Evolutionary conservation across 768 basidiomycete species (phyloP).

Genomic region (Phlebiopsis gigantea): DNA sequence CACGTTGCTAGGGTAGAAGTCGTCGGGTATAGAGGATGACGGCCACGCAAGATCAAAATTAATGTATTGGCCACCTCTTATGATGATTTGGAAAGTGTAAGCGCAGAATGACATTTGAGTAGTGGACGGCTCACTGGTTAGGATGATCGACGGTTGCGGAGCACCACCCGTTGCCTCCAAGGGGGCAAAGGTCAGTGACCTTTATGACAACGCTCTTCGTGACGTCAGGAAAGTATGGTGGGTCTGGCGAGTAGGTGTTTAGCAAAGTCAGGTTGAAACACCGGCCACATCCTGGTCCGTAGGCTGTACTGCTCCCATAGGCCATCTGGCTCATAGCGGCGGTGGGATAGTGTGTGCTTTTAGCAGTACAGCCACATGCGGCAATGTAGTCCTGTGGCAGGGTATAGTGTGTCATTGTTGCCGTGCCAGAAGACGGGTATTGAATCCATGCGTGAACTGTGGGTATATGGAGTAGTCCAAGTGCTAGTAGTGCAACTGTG

Average conservation of each 20-base stretch:
- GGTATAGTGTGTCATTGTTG: conserved; percentile 76
- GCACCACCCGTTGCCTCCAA: conserved; percentile 62
- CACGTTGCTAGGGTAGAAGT: conserved; percentile 73
- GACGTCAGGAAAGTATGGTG: conserved; percentile 62
- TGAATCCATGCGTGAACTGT: conserved; percentile 51
- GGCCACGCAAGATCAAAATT: conserved; percentile 86
- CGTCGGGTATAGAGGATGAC: conserved; percentile 55
- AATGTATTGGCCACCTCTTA: conserved; percentile 63
- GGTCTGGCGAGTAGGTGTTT: conserved; percentile 58
- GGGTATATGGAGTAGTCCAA: conserved; percentile 17
- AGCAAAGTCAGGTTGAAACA: conserved; percentile 78
- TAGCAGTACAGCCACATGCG: conserved; percentile 70
- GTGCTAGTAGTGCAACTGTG: conserved; percentile 19
- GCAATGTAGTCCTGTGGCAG: conserved; percentile 53
- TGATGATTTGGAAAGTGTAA: background rate
- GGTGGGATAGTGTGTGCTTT: conserved; percentile 57
- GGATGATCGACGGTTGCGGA: conserved; percentile 54
- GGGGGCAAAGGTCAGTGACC: conserved; percentile 75
- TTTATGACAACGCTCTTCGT: conserved; percentile 67
- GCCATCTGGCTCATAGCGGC: conserved; percentile 79
- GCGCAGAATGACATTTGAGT: too few species aligned
- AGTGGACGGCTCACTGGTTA: conserved; percentile 67
- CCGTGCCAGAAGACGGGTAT: conserved; percentile 56
- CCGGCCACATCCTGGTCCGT: conserved; percentile 67
- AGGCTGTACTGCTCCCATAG: conserved; percentile 67